Evolutionary conservation across 352 stramenopile genomes (phyloP), one percentile per base, ranked within the genome.

Genomic region (Phytophthora capsici): DNA sequence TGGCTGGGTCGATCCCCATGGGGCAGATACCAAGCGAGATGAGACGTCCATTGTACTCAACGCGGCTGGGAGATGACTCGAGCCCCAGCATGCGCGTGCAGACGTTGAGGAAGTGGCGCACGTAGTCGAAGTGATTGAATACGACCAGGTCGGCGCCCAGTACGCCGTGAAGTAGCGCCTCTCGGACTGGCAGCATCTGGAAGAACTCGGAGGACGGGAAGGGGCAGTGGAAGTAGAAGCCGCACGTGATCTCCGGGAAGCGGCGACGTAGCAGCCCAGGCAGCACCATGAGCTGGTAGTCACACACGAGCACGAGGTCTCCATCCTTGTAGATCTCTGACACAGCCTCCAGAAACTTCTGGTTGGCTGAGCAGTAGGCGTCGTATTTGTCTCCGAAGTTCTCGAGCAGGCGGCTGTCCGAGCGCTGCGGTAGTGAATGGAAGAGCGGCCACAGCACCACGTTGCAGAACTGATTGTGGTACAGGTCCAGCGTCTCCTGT

Each of bases 181-280:
- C 84, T 9, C 89, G 82, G 2, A 80, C 81, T 3, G 89, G 88
- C 19, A 97, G 73, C 78, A 96, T 96, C 51, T 94, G 89, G 63
- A 96, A 97, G 54, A 97, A 94, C 67, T 96, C 90, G 10, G 86
- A 95, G 9, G 88, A 96, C 34, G 91, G 91, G 51, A 97, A 97
- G 19, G 91, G 91, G 38, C 79, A 93, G 67, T 97, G 91, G 46
- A 97, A 90, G 73, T 94, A 97, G 54, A 94, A 97, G 22, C 81
- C 89, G 46, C 90, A 93, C 14, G 83, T 88, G 44, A 89, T 82
- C 9, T 94, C 75, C 1, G 88, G 84, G 52, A 93, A 92, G 16
- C 87, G 84, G 14, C 84, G 73, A 28, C 86, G 84, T 14, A 97
- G 67, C 36, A 96, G 49, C 2, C 80, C 81, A 0, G 91, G 91